Base-by-base conservation (phyloP, 495 filamentous ascomycete species). In the Penicillium herquei region DNA sequence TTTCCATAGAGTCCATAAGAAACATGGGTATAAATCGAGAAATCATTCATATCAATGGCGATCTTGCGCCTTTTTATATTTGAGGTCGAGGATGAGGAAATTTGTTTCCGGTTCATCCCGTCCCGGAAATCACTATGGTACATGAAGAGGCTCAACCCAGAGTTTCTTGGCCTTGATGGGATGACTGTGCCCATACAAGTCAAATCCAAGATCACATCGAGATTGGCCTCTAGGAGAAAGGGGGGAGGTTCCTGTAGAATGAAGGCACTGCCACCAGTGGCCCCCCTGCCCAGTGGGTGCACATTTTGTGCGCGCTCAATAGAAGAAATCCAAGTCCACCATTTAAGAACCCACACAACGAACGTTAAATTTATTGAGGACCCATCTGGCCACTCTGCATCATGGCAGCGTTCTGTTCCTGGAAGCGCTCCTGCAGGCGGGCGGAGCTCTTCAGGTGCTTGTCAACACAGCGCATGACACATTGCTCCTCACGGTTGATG, bases 391-490 rank as follows among this genome's bases (percentile, higher is more conserved):
- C 87, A 55, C 79, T 76, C 76, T 90, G 86, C 76, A 86, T 86
- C 88, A 95, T 92, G 58, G 86, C 84, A 37, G 87, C 88, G 62
- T 96, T 96, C 71, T 94, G 86, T 75, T 99, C 94, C 73, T 91
- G 88, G 80, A 97, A 99, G 39, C 94, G 82, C 72, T 94, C 87
- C 58, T 91, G 88, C 51, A 98, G 75, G 31, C 94, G 84, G 64
- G 91, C 87, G 35, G 88, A 88, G 50, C 87, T 83, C 70, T 96
- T 93, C 73, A 97, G 83, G 70, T 89, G 88, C 81, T 98, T 98
- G 74, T 93, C 87, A 18, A 97, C 91, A 71, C 95, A 99, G 59
- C 91, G 87, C 78, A 88, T 85, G 55, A 96, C 83, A 74, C 95
- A 98, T 63, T 87, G 83, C 67, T 92, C 88, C 74, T 99, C 94